Base-by-base conservation (phyloP, 1,284 basidiomycete genomes). In the Athelia sp. region DNA sequence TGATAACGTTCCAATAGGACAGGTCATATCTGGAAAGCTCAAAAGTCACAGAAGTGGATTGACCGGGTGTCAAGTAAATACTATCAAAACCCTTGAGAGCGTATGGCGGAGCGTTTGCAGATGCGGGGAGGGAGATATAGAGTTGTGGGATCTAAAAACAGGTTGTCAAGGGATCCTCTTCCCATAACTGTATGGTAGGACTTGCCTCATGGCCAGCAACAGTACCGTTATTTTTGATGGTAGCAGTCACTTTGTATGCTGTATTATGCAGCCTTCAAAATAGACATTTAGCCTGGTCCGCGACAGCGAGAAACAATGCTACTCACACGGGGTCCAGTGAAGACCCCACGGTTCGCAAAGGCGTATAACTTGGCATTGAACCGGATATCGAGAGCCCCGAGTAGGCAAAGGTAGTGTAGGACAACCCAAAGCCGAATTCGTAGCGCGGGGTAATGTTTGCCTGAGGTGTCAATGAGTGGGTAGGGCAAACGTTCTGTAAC, bases 381-480 rank as follows among this genome's bases (percentile, higher is more conserved):
- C 74, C 75, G 21, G 63, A 58, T 21, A 82, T 65, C 13, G 60
- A 54, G 32, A 84, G 55, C 19, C 63, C 66, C 4, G 71, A 71
- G 56, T 81, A 81, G 13, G 67, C 61, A 69, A 89, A 89, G 0
- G 69, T 75, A 11, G 87, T 85, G 64, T 87, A 89, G 13, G 78
- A 82, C 49, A 89, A 62, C 1, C 87, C 86, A 59, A 78, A 85
- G 2, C 86, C 87, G 59, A 86, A 89, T 52, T 79, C 78, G 58
- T 74, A 87, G 23, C 82, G 70, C 3, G 85, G 84, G 2, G 69
- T 65, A 49, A 86, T 79, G 49, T 74, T 70, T 11, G 73, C 67
- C 36, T 40, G 4, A 17, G 43, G 50, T 43, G 69, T 62, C 57
- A 72, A 71, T 19, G 32, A 10, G 62, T 62, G 26, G 21, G 3